Conservation (phyloP, 208 protist species). For the Leishmania tarentolae region DNA sequence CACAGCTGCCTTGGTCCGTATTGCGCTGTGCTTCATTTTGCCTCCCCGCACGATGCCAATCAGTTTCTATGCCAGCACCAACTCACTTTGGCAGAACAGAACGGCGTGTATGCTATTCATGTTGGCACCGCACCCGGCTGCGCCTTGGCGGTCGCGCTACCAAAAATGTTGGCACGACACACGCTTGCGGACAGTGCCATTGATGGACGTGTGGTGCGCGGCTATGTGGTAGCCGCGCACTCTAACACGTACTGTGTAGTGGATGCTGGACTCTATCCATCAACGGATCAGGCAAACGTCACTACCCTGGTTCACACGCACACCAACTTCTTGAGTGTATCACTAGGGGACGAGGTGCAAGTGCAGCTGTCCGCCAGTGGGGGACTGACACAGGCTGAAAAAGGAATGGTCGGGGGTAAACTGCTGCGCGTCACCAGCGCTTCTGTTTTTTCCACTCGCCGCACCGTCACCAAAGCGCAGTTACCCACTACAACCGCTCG, state of each 20-base stretch:
- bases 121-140: slow-evolving; percentile 30
- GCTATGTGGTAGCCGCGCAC: slow-evolving; percentile 56
- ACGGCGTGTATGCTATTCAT: slow-evolving; percentile 47
- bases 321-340: slow-evolving; percentile 76
- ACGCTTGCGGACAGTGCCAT: slow-evolving; percentile 18
- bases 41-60: slow-evolving; percentile 46
- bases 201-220: slow-evolving; percentile 53
- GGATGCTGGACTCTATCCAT: slow-evolving; percentile 57
- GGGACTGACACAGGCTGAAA: slow-evolving; percentile 20
- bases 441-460: slow-evolving; percentile 19
- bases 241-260: slow-evolving; percentile 60
- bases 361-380: slow-evolving; percentile 48
- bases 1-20: slow-evolving; percentile 47
- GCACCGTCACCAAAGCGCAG: slow-evolving; percentile 19
- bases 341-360: slow-evolving; percentile 58
- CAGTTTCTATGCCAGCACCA: slow-evolving; percentile 58
- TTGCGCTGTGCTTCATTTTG: slow-evolving; percentile 51
- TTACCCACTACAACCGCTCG: slow-evolving; percentile 18
- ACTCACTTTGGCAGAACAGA: slow-evolving; percentile 34
- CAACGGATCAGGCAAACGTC: slow-evolving; percentile 20
- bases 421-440: slow-evolving; percentile 31
- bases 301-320: slow-evolving; percentile 55
- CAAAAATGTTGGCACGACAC: slow-evolving; percentile 26
- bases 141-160: slow-evolving; percentile 17
- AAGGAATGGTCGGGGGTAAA: slow-evolving; percentile 37